Base-by-base conservation (phyloP, 805 yeast genomes). In the Lachancea waltii region DNA sequence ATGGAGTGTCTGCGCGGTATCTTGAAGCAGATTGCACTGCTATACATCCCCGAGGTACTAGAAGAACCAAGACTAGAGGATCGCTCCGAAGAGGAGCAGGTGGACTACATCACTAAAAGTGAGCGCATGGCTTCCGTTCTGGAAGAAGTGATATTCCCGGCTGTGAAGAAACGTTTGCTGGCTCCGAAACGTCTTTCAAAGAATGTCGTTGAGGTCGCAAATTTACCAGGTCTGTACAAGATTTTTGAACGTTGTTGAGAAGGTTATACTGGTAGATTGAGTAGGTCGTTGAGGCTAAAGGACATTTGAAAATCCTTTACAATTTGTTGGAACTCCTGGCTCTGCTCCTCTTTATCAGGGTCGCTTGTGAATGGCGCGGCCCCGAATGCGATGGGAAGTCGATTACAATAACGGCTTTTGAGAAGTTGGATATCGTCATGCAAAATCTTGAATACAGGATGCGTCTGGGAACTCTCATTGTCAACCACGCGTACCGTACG, bases 211-310 rank as follows among this genome's bases (percentile, higher is more conserved):
- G 95, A 90, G 57, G 76, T 92, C 26, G 97, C 98, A 0, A 87
- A 81, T 54, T 60, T 92, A 21, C 97, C 97, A 2, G 95, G 95
- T 0, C 65, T 92, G 40, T 92, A 92, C 60, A 75, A 71, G 51
- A 95, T 94, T 4, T 92, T 92, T 66, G 98, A 92, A 64, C 70
- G 98, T 56, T 92, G 98, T 52, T 84, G 41, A 49, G 7, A n/a
- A n/a, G 10, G 7, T 20, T n/a, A 17, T 8, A 7, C 22, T 9
- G 7, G 3, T 31, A 15, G 16, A 17, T 4, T 16, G 8, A 36
- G 30, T 7, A 30, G 30, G 3, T 29, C 19, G 3, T 21, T n/a
- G 13, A 39, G 23, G 22, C 21, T 23, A 26, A 22, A 28, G 3
- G 23, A 7, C n/a, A n/a, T 20, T 15, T 38, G 35, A 33, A 38